phyloP scores from a whole-genome alignment of 108 stramenopile species.

The Pseudonitzschia multiseries region DNA sequence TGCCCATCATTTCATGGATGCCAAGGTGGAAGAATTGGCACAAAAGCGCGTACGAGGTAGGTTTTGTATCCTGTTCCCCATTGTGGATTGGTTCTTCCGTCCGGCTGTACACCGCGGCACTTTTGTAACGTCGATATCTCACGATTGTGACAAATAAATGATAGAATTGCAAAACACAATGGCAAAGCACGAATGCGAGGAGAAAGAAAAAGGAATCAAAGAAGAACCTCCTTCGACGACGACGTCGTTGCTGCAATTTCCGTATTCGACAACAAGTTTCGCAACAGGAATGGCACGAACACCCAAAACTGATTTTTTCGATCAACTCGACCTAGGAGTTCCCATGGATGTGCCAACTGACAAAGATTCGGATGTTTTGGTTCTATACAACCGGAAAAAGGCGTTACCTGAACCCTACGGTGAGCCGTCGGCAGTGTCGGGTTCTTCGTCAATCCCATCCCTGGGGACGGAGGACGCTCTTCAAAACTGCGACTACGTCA shows the following conservation, averaged over 20 bases:
- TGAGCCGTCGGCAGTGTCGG: neutral
- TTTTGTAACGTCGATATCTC: neutral
- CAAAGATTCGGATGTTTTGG: constrained; percentile 59
- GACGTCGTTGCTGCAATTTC: constrained; percentile 34
- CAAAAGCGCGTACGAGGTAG: constrained; percentile 27
- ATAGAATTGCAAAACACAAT: constrained; percentile 18
- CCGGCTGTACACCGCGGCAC: neutral
- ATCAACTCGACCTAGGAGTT: constrained; percentile 62
- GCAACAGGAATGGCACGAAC: constrained; percentile 45
- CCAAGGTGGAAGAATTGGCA: constrained; percentile 25
- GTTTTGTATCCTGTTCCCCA: neutral
- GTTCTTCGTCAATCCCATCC: neutral
- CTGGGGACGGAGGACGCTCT: constrained; percentile 40
- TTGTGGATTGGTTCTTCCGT: neutral
- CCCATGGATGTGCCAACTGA: constrained; percentile 39
- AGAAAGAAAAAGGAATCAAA: neutral
- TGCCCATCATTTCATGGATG: neutral
- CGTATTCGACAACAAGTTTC: constrained; percentile 36
- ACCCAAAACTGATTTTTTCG: constrained; percentile 55
- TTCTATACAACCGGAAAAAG: constrained; percentile 49
- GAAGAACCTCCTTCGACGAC: neutral
- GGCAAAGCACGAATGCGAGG: neutral
- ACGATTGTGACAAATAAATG: neutral
- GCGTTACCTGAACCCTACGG: constrained; percentile 44
- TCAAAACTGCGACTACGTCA: constrained; percentile 65